These are phyloP conservation scores for Volvox reticuliferus DNA, from an alignment of 139 green algal genomes.

Conservation along the genomic window DNA sequence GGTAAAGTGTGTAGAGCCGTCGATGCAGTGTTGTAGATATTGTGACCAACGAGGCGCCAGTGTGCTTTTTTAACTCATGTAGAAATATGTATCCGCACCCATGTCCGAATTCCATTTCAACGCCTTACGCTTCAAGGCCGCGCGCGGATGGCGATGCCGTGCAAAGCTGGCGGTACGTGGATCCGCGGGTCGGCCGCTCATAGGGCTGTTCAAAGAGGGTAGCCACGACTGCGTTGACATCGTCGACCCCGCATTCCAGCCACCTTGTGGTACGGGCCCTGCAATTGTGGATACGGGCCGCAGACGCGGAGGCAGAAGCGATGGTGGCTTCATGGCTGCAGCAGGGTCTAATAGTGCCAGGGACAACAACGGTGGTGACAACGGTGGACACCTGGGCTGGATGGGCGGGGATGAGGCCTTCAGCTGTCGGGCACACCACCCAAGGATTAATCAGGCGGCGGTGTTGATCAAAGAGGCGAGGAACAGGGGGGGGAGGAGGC, in stretches of 20 bases:
- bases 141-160: constrained; percentile 64
- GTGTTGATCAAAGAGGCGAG: constrained; percentile 57
- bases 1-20: too few species aligned
- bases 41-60: too few species aligned
- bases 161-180: constrained; percentile 73
- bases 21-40: too few species aligned
- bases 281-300: too few species aligned
- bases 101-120: too few species aligned
- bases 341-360: neutral
- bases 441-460: constrained; percentile 70
- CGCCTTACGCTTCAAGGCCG: neutral
- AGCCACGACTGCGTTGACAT: constrained; percentile 67
- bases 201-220: constrained; percentile 67
- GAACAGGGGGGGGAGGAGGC: neutral
- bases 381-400: neutral
- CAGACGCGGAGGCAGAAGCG: too few species aligned
- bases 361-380: too few species aligned
- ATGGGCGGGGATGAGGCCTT: neutral
- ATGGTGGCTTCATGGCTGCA: neutral
- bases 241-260: neutral
- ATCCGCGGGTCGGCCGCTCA: neutral
- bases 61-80: too few species aligned
- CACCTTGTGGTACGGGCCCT: too few species aligned
- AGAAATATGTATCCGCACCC: too few species aligned
- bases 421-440: constrained; percentile 64